Conservation (phyloP, 176 grass and related monocot species). For the Lolium rigidum region DNA sequence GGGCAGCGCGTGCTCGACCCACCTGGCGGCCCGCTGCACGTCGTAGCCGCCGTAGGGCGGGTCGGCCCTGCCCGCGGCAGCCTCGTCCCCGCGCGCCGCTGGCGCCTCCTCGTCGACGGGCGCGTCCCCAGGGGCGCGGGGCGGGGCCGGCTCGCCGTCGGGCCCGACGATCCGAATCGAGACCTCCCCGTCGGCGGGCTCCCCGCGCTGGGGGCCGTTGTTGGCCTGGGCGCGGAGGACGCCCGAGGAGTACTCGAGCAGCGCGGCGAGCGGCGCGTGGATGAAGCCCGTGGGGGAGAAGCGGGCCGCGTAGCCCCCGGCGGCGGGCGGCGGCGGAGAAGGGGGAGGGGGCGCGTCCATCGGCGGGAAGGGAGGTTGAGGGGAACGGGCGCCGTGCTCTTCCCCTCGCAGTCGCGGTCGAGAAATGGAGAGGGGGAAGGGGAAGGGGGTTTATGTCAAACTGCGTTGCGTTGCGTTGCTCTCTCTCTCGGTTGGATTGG, state of each 20-base stretch:
- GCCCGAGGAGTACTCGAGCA: constrained; percentile 79
- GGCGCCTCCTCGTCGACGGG: constrained; percentile 17
- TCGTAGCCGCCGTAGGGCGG: constrained; percentile 79
- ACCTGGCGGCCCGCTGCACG: constrained; percentile 90
- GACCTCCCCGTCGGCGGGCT: constrained; percentile 41
- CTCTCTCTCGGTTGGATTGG: neutral
- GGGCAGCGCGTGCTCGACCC: constrained; percentile 93
- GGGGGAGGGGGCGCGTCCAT: constrained; percentile 54
- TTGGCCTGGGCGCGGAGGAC: constrained; percentile 60
- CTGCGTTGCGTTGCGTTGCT: no score
- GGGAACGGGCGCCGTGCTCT: neutral
- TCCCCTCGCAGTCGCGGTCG: neutral
- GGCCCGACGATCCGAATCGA: constrained; percentile 83
- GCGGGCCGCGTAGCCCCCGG: constrained; percentile 68
- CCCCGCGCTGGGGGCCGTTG: constrained; percentile 10
- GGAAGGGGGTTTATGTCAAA: constrained; percentile 12
- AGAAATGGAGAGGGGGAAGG: no score
- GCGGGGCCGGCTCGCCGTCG: constrained; percentile 29
- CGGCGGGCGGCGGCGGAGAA: neutral
- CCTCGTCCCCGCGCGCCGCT: neutral
- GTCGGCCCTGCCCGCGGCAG: constrained; percentile 28
- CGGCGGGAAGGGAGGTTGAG: neutral
- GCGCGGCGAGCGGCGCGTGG: constrained; percentile 83
- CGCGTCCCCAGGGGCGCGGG: constrained; percentile 12
- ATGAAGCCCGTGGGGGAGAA: constrained; percentile 81